Conservation (phyloP, 257 asterid genomes). For the Salvia rosmarinus region DNA sequence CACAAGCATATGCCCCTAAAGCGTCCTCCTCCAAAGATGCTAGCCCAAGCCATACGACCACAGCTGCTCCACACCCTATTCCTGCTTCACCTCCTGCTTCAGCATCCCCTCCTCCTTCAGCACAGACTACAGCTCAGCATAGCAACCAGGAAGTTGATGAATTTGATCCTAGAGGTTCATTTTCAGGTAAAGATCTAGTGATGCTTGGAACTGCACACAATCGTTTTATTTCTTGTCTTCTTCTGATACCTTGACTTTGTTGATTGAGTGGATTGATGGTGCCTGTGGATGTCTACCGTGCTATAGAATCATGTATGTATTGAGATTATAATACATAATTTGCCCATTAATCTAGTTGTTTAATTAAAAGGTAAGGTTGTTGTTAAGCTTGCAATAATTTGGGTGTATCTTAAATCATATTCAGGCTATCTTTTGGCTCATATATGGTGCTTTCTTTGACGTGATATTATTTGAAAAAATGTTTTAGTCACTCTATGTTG, state of each 20-base stretch:
- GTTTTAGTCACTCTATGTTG: not conserved
- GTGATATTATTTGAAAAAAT: not conserved
- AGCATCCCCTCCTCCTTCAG: slow-evolving; percentile 48
- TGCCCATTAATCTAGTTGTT: not conserved
- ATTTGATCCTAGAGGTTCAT: slow-evolving; percentile 90
- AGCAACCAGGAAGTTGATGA: slow-evolving; percentile 63
- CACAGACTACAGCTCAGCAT: slow-evolving; percentile 48
- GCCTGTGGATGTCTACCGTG: slow-evolving; percentile 17
- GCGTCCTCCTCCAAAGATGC: slow-evolving; percentile 56
- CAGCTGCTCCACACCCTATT: slow-evolving; percentile 45
- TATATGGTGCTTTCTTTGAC: not conserved
- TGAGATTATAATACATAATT: slow-evolving; percentile 14
- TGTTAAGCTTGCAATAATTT: not conserved
- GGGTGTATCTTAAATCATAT: not conserved
- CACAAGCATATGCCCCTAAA: slow-evolving; percentile 64
- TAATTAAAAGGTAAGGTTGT: not conserved
- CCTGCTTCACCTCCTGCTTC: slow-evolving; percentile 61
- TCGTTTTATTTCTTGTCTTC: slow-evolving; percentile 15
- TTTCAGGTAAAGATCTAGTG: slow-evolving; percentile 57
- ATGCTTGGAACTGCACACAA: slow-evolving; percentile 12
- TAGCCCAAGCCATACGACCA: slow-evolving; percentile 57
- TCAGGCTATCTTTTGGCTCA: not conserved
- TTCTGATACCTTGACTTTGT: slow-evolving; percentile 13
- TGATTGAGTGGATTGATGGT: slow-evolving; percentile 17
- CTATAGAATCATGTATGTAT: not conserved